Percentiles rank a stretch among this genome's conserved stretches.
Conservation (phyloP, 73 alveolate genomes). For the Paraurostyla sp. region DNA sequence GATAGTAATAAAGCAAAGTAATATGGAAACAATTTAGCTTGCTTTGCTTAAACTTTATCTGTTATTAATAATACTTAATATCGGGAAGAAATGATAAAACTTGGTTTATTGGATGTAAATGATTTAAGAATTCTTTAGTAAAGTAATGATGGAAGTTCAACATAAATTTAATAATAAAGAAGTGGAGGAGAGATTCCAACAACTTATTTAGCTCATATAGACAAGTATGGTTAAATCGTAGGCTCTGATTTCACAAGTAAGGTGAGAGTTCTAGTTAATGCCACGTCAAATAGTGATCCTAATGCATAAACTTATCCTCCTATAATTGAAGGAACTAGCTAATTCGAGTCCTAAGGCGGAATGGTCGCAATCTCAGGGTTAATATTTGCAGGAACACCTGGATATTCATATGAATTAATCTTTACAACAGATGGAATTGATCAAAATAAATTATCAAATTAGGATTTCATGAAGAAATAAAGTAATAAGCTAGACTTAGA, state of each 20-base stretch:
- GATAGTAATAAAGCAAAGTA: not conserved
- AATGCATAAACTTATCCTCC: not conserved
- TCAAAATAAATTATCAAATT: not conserved
- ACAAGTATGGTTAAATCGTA: slow-evolving; percentile 39
- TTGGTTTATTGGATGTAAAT: not conserved
- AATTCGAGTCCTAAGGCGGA: not conserved
- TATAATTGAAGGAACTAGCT: slow-evolving; percentile 1
- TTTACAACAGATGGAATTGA: slow-evolving; percentile 17
- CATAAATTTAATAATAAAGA: not conserved
- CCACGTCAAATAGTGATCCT: not conserved
- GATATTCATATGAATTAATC: not conserved
- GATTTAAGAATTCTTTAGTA: not conserved
- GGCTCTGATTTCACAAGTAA: not conserved
- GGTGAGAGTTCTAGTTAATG: not conserved
- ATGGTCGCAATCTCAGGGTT: not conserved
- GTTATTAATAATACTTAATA: not conserved
- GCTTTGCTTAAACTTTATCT: slow-evolving; percentile 11
- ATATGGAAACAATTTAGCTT: slow-evolving; percentile 54
- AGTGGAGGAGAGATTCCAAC: slow-evolving; percentile 25
- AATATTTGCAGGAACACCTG: slow-evolving; percentile 12
- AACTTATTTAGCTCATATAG: not conserved
- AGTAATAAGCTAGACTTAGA: slow-evolving; percentile 28
- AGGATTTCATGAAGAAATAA: slow-evolving; percentile 14
- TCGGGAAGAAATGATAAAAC: not conserved
- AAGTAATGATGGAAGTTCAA: not conserved